Conservation (phyloP, 495 filamentous ascomycete genomes). For the Pseudomonodictys pantanalensis region DNA sequence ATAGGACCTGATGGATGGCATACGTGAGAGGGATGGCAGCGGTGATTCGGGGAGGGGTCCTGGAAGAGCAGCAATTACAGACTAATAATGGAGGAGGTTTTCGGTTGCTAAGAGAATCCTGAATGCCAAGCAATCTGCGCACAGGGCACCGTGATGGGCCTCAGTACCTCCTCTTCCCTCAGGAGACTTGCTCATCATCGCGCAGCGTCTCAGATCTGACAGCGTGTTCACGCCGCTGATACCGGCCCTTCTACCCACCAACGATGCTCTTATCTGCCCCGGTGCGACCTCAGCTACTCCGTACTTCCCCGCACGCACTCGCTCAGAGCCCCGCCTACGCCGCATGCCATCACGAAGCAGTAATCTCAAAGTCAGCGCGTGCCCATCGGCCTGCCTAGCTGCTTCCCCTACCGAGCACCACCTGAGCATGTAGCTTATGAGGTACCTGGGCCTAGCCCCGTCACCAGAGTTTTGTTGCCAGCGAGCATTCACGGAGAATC, state of each 20-base stretch:
- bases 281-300: too few species aligned
- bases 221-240: not conserved
- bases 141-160: not conserved
- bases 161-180: not conserved
- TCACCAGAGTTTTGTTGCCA: too few species aligned
- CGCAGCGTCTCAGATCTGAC: not conserved
- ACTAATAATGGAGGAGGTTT: constrained; percentile 7
- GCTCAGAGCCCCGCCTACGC: too few species aligned
- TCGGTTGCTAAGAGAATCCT: constrained; percentile 21
- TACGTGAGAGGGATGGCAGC: not conserved
- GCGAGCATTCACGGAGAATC: too few species aligned
- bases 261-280: too few species aligned
- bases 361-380: too few species aligned
- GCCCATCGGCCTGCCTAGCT: too few species aligned
- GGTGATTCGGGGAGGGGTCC: not conserved
- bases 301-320: too few species aligned
- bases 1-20: not conserved
- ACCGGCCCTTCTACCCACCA: not conserved
- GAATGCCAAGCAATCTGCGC: not conserved
- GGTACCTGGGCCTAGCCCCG: too few species aligned
- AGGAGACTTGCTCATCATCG: not conserved
- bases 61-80: not conserved
- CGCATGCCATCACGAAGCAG: too few species aligned
- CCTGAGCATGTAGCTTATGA: too few species aligned
- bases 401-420: too few species aligned